Percentiles rank a stretch among this genome's conserved stretches.
phyloP scores from a whole-genome alignment of 139 green algal genomes.

The Closterium sp. region DNA sequence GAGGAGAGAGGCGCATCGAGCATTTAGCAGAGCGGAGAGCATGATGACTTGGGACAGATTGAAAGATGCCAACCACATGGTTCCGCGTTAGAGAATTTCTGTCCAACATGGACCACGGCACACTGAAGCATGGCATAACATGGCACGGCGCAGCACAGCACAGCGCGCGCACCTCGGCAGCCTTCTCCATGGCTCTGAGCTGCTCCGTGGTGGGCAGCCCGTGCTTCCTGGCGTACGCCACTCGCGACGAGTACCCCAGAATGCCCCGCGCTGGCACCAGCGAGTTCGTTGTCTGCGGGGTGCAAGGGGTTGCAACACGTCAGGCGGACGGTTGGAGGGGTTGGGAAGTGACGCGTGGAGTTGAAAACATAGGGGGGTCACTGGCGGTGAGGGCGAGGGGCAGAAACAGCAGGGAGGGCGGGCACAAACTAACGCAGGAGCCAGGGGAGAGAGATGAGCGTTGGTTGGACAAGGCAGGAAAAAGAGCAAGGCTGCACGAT shows the following conservation, averaged over 20 bases:
- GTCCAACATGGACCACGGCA: neutral
- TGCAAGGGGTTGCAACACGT: neutral
- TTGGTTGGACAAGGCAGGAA: too few relatives aligned
- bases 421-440: neutral
- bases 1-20: neutral
- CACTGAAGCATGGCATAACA: neutral
- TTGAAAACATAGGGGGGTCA: too few relatives aligned
- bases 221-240: conserved; percentile 43
- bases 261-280: conserved; percentile 21
- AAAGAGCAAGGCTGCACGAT: too few relatives aligned
- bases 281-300: neutral
- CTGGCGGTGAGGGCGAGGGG: neutral
- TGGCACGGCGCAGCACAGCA: neutral
- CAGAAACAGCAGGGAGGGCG: neutral
- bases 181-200: conserved; percentile 21
- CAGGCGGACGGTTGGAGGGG: neutral
- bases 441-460: neutral
- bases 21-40: neutral
- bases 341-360: too few relatives aligned
- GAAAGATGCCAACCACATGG: neutral
- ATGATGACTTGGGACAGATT: neutral
- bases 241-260: conserved; percentile 27
- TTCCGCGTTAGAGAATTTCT: neutral
- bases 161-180: conserved; percentile 19
- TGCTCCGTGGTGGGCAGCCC: conserved; percentile 43